Conservation (phyloP, 257 asterid genomes). For the Lantana camara region DNA sequence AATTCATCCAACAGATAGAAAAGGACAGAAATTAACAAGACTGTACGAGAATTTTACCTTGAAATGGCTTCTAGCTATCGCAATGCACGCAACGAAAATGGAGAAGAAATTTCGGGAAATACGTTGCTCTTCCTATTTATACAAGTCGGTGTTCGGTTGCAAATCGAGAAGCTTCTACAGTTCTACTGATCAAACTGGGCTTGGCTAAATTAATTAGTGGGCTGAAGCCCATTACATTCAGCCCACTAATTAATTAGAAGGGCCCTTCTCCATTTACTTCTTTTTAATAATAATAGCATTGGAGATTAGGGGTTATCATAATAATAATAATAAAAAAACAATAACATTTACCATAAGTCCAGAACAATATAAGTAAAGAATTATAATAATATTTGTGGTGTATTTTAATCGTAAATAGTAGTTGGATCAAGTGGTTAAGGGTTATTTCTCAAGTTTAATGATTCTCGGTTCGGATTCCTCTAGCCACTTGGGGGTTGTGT, state of each 20-base stretch:
- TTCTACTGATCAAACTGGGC: not conserved
- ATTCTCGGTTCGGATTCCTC: too few species aligned
- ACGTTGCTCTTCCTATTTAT: not conserved
- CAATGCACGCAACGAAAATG: not conserved
- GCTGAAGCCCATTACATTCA: not conserved
- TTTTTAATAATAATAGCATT: not conserved
- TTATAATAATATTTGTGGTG: too few species aligned
- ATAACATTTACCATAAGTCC: too few species aligned
- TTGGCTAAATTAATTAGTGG: not conserved
- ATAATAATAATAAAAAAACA: too few species aligned
- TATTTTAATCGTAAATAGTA: too few species aligned
- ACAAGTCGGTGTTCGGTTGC: not conserved
- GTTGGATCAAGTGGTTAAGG: too few species aligned
- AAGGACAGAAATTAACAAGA: not conserved
- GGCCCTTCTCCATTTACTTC: not conserved
- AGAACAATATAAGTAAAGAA: too few species aligned
- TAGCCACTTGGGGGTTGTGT: too few species aligned
- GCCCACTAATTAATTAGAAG: too few species aligned
- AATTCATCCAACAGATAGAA: not conserved
- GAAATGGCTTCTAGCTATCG: constrained; percentile 5
- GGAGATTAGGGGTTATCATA: too few species aligned
- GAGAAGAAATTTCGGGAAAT: not conserved
- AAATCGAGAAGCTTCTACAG: not conserved
- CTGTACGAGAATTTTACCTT: not conserved
- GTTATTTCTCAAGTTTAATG: too few species aligned